phyloP scores from a whole-genome alignment of 2,329 filamentous ascomycete genomes.

The Periconia digitata region DNA sequence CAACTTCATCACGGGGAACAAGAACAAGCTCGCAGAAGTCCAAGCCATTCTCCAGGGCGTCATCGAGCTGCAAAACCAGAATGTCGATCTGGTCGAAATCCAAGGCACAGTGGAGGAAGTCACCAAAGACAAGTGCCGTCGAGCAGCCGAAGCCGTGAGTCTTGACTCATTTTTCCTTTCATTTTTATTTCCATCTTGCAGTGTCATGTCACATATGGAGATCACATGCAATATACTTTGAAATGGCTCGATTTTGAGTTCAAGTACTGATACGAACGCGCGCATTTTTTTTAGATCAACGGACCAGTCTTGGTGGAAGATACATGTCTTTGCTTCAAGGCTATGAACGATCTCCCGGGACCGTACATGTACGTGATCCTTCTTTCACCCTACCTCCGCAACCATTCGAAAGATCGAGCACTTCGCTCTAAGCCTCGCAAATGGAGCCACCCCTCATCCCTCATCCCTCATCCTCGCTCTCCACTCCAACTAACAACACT shows the following conservation, averaged over 20 bases:
- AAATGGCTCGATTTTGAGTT: not conserved
- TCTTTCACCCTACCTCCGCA: not conserved
- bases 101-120: conserved; percentile 94
- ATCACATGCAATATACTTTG: not conserved
- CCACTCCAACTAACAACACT: conserved; percentile 2
- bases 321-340: conserved; percentile 90
- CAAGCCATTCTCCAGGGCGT: conserved; percentile 74
- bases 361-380: conserved; percentile 78
- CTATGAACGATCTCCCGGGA: conserved; percentile 86
- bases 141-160: conserved; percentile 75
- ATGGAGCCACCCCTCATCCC: too few relatives aligned
- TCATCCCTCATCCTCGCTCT: not conserved
- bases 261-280: conserved; percentile 3
- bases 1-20: conserved; percentile 96
- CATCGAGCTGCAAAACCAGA: conserved; percentile 72
- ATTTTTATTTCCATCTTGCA: not conserved
- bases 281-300: conserved; percentile 63
- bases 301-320: conserved; percentile 95
- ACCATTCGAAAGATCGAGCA: too few relatives aligned
- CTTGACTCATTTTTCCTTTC: not conserved
- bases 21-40: conserved; percentile 87
- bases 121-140: conserved; percentile 80
- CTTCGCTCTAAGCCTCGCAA: too few relatives aligned
- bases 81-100: conserved; percentile 82
- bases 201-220: not conserved